Evolutionary conservation across 352 stramenopile genomes (phyloP).

Genomic region (Nothophytophthora sp.): DNA sequence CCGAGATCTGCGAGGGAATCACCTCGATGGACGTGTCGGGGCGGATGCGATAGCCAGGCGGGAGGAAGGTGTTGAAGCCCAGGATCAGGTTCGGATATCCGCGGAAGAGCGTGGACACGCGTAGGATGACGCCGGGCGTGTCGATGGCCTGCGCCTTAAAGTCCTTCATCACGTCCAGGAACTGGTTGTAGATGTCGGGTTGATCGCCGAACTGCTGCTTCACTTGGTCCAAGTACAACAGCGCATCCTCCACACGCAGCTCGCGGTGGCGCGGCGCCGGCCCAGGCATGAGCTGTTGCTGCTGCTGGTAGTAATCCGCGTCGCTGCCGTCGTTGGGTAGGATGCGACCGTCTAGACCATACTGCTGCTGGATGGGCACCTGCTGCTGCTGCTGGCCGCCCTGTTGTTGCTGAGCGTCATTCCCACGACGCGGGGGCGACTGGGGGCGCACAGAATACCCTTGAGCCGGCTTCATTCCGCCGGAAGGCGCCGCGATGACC

Average conservation of each 20-base stretch:
- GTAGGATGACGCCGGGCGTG: constrained; percentile 98
- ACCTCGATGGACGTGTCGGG: constrained; percentile 84
- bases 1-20: constrained; percentile 67
- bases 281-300: constrained; percentile 20
- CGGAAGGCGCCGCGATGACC: constrained; percentile 33
- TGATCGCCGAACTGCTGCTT: constrained; percentile 99
- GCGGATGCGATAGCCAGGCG: constrained; percentile 91
- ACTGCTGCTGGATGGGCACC: constrained; percentile 48
- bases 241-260: constrained; percentile 97
- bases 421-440: constrained; percentile 38
- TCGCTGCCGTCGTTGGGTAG: constrained; percentile 39
- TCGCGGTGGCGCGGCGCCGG: constrained; percentile 64
- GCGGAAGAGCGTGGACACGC: constrained; percentile 98
- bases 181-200: constrained; percentile 99
- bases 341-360: constrained; percentile 60
- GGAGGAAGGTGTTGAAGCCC: constrained; percentile 99
- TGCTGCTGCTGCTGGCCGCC: constrained; percentile 45
- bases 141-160: constrained; percentile 99
- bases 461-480: constrained; percentile 28
- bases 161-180: constrained; percentile 99
- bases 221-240: constrained; percentile 99
- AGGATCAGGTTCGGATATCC: constrained; percentile 99
- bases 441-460: constrained; percentile 40
- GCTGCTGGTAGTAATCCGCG: constrained; percentile 39
- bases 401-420: constrained; percentile 35